phyloP scores from a whole-genome alignment of 2,329 filamentous ascomycete genomes.

The Ophiocordyceps robertsii region DNA sequence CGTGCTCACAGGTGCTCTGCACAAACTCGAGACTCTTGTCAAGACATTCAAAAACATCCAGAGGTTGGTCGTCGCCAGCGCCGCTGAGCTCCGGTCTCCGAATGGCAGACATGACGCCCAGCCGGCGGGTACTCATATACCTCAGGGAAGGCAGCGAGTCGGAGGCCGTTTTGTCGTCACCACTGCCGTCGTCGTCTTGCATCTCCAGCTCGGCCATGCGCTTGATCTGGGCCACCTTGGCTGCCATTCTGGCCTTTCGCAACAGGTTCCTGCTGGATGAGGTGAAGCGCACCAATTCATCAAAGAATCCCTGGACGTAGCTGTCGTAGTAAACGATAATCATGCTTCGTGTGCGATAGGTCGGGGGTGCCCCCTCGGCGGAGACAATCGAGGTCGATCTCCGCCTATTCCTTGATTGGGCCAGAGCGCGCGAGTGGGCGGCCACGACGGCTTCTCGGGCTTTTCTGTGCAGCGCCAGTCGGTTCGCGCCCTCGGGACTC shows the following conservation, averaged over 20 bases:
- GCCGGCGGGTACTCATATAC: conserved; percentile 24
- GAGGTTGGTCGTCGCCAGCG: conserved; percentile 9
- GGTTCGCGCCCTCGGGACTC: conserved; percentile 7
- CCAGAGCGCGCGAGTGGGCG: conserved; percentile 31
- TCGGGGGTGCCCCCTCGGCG: conserved; percentile 31
- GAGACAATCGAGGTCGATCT: conserved; percentile 39
- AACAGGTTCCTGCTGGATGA: conserved; percentile 71
- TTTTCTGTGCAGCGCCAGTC: conserved; percentile 16
- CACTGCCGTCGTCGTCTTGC: conserved; percentile 30
- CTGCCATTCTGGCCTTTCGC: conserved; percentile 77
- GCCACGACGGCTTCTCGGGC: conserved; percentile 30
- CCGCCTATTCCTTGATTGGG: conserved; percentile 34
- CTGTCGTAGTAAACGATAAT: conserved; percentile 90
- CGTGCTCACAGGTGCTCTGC: conserved; percentile 71
- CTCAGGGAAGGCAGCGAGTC: conserved; percentile 24
- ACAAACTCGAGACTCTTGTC: conserved; percentile 71
- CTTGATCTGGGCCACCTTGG: conserved; percentile 55
- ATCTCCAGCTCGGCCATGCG: conserved; percentile 46
- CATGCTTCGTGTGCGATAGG: conserved; percentile 59
- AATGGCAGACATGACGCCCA: conserved; percentile 14
- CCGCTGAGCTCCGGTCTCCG: conserved; percentile 11
- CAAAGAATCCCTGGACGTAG: conserved; percentile 71
- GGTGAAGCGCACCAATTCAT: conserved; percentile 69
- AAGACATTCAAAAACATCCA: conserved; percentile 54
- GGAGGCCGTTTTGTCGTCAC: conserved; percentile 16